Conservation (phyloP, 306 rosid species). For the Hippophae tibetana region DNA sequence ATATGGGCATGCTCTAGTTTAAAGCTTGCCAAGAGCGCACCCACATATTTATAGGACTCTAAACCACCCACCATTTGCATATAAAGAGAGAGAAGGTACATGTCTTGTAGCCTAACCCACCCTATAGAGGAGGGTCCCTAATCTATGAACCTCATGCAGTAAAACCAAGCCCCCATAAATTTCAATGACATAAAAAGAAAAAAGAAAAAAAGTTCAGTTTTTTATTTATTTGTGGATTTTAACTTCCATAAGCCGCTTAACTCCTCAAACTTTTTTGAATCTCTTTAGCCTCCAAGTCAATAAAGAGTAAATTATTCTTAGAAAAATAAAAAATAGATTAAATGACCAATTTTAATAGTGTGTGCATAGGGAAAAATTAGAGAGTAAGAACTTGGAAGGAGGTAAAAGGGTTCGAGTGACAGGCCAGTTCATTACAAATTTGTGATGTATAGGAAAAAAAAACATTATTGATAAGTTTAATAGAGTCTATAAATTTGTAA, state of each 20-base stretch:
- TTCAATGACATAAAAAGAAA: background rate
- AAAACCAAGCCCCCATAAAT: constrained; percentile 8
- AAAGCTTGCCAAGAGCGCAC: constrained; percentile 26
- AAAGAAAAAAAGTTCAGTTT: constrained; percentile 10
- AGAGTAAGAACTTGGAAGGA: constrained; percentile 3
- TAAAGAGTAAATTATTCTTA: background rate
- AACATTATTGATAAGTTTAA: too few relatives aligned
- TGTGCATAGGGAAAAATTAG: constrained; percentile 17
- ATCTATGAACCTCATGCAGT: constrained; percentile 21
- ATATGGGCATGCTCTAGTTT: constrained; percentile 25
- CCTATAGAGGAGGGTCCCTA: constrained; percentile 50
- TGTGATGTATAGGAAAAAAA: too few relatives aligned
- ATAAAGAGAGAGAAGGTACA: constrained; percentile 18
- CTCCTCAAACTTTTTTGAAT: background rate
- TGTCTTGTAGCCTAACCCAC: constrained; percentile 40
- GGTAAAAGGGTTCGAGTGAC: too few relatives aligned
- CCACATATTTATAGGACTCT: constrained; percentile 48
- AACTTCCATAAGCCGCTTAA: constrained; percentile 11
- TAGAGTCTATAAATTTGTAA: too few relatives aligned
- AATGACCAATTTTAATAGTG: background rate
- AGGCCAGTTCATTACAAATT: too few relatives aligned
- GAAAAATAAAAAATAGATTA: too few relatives aligned
- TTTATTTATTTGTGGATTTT: background rate
- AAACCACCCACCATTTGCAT: constrained; percentile 26
- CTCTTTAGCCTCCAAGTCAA: too few relatives aligned